Base-by-base conservation (phyloP, 371 early-diverging fungal species). In the Saksenaea vasiformis region DNA sequence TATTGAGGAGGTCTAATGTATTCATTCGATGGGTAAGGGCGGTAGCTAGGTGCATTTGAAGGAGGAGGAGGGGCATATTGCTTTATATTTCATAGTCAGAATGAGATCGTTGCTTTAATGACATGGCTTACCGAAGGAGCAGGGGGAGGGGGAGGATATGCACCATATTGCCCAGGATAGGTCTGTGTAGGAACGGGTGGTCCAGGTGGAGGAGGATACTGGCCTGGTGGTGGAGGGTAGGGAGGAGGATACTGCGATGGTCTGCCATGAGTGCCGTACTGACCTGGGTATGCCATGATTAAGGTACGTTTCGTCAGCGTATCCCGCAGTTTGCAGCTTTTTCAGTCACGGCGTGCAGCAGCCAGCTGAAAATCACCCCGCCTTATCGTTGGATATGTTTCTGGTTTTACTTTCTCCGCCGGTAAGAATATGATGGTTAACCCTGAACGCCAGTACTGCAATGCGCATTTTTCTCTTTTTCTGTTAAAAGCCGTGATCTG, bases 11-110 rank as follows among this genome's bases (percentile, higher is more conserved):
- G 61, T 19, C 58, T 38, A 31, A 64, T 71, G 2, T 47, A 55
- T 10, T 63, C 60, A 56, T 67, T 64, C 28, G 19, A 17, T 11
- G 63, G 56, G 36, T 61, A 38, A 2, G 38, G 34, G 19, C 64
- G 41, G 44, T 68, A 63, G 41, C 55, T 63, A 14, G 64, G 63
- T 9, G 63, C 57, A 26, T 35, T 35, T 10, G 35, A 15, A 13
- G 63, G 43, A 3, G 69, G 69, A 11, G 69, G 69, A 41, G 69
- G 56, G 51, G 64, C 64, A 64, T 68, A 54, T 19, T 26, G 39
- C 51, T 47, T n/a, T n/a, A 56, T 19, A 27, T 53, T n/a, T 35
- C 36, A 17, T 61, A 24, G 51, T 27, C 34, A n/a, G 15, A 54
- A 54, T 19, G 38, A 22, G 22, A n/a, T 51, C n/a, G 35, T n/a